Evolutionary conservation across 345 rosid genomes (phyloP), one percentile per base, ranked within the genome.

Genomic region (Nasturtium officinale): DNA sequence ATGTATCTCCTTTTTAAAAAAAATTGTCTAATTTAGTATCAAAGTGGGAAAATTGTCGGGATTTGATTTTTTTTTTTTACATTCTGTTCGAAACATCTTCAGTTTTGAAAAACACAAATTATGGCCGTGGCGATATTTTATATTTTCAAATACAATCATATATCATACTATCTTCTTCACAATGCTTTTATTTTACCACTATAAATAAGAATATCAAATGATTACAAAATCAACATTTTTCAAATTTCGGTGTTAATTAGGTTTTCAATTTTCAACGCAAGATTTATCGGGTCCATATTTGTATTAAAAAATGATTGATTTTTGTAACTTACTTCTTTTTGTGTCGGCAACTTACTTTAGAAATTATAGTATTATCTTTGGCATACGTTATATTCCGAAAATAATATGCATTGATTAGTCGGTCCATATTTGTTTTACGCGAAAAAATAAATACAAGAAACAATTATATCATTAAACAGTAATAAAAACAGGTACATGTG

Each of bases 401-500:
- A 4, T 11, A 30, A n/a, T n/a, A n/a, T 5, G 11, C 25, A 25
- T 0, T 61, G 51, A 46, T 29, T 35, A 28, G 53, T n/a, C 2
- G 16, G 15, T 69, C 61, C 9, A 40, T 40, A 55, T 7, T 51
- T 26, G 15, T 37, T 50, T 58, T 53, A 47, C 16, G 7, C 16
- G 25, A 17, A 12, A 17, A 6, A 15, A 15, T 21, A 45, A 61
- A 50, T 20, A 54, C 4, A 12, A 20, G 23, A 32, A 15, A 69
- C 9, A 48, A 29, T 46, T 72, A 28, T 18, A 57, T 57, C 38
- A 65, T 9, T 23, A 30, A 55, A 73, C 8, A 11, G 42, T 43
- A 15, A 18, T 28, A 5, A 20, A 47, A 74, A 1, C 76, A 85
- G 76, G 59, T 50, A 30, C 81, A 82, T 47, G 85, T 79, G 10